phyloP scores from a whole-genome alignment of 2,329 filamentous ascomycete species.

The Teratosphaeria destructans region DNA sequence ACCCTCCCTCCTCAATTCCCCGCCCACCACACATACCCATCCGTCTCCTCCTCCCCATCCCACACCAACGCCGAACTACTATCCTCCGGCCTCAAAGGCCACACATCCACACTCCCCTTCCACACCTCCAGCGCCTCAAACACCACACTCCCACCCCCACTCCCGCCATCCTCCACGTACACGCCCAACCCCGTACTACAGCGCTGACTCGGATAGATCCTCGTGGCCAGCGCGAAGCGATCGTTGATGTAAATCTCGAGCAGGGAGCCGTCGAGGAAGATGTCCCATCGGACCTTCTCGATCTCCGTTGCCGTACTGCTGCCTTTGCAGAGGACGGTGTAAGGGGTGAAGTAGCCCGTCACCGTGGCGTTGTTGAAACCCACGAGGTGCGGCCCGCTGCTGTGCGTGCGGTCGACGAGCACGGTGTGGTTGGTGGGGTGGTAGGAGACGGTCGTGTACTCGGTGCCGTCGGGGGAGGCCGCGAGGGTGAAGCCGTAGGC shows the following conservation, averaged over 20 bases:
- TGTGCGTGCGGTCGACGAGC: constrained; percentile 34
- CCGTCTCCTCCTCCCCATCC: constrained; percentile 34
- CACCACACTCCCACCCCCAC: constrained; percentile 15
- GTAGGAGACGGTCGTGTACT: constrained; percentile 37
- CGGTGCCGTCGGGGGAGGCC: constrained; percentile 32
- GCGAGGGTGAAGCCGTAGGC: constrained; percentile 34
- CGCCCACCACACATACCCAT: constrained; percentile 38
- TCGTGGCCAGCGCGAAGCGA: constrained; percentile 30
- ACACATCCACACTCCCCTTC: constrained; percentile 30
- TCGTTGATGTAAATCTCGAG: constrained; percentile 39
- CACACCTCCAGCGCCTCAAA: constrained; percentile 30
- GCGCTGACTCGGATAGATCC: constrained; percentile 35
- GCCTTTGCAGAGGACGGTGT: constrained; percentile 22
- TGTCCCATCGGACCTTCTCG: constrained; percentile 33
- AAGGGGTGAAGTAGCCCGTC: constrained; percentile 37
- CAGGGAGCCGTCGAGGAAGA: constrained; percentile 39
- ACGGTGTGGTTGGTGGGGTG: constrained; percentile 37
- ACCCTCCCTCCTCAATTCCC: constrained; percentile 23
- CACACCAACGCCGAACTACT: constrained; percentile 32
- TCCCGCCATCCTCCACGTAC: constrained; percentile 26
- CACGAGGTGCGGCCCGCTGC: constrained; percentile 11
- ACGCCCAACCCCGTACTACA: constrained; percentile 36
- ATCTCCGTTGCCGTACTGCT: constrained; percentile 8
- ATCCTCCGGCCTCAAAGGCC: constrained; percentile 32
- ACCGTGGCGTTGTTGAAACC: constrained; percentile 12